phyloP scores from a whole-genome alignment of 768 basidiomycete genomes.

The Royoungia palumana region DNA sequence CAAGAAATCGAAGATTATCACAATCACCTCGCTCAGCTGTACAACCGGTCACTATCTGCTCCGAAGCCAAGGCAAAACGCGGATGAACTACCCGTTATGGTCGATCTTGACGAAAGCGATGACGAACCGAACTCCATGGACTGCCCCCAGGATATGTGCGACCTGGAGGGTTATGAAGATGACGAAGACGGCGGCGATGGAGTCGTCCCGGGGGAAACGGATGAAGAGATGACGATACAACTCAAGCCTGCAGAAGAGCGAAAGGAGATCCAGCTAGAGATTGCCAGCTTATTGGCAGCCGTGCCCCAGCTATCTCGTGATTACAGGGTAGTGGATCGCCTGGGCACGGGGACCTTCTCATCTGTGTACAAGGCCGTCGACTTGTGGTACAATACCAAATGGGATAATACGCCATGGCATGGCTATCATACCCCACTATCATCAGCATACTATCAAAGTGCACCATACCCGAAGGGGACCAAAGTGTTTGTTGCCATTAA shows the following conservation, averaged over 20 bases:
- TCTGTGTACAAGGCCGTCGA: slow-evolving; percentile 99
- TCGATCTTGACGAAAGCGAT: slow-evolving; percentile 50
- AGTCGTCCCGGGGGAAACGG: slow-evolving; percentile 38
- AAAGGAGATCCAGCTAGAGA: slow-evolving; percentile 73
- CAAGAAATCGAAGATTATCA: slow-evolving; percentile 48
- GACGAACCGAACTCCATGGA: slow-evolving; percentile 35
- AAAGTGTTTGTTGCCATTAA: slow-evolving; percentile 90
- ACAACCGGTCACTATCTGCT: slow-evolving; percentile 28
- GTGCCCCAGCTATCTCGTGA: slow-evolving; percentile 64
- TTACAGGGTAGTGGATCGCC: slow-evolving; percentile 82
- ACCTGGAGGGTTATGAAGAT: slow-evolving; percentile 33
- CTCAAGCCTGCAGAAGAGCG: slow-evolving; percentile 65
- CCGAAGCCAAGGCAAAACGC: slow-evolving; percentile 19
- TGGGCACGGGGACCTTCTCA: slow-evolving; percentile 97
- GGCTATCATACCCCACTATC: slow-evolving; percentile 60
- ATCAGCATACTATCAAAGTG: slow-evolving; percentile 63
- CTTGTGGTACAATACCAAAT: slow-evolving; percentile 65
- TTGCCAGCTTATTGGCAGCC: slow-evolving; percentile 59
- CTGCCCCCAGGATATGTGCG: slow-evolving; percentile 37
- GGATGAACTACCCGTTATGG: slow-evolving; percentile 29
- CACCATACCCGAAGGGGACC: slow-evolving; percentile 35
- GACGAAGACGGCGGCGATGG: slow-evolving; percentile 36
- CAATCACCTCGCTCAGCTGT: slow-evolving; percentile 46
- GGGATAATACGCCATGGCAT: slow-evolving; percentile 74
- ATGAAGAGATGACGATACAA: slow-evolving; percentile 60